These are phyloP conservation scores for Cutaneotrichosporon daszewskae DNA, from an alignment of 1,284 basidiomycete genomes.

Conservation along the genomic window DNA sequence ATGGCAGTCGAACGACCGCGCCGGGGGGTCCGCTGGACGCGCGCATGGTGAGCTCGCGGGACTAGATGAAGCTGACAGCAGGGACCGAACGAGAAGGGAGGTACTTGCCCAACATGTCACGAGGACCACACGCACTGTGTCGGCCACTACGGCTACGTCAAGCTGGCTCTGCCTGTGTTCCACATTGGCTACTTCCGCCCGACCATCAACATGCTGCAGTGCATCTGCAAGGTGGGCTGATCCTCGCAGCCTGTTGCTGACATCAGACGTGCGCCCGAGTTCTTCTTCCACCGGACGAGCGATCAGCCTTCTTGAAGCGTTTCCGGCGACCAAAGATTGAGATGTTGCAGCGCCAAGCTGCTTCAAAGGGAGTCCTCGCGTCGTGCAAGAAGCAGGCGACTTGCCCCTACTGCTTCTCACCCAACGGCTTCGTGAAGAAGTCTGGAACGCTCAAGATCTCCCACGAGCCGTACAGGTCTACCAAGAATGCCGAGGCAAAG, in stretches of 20 bases:
- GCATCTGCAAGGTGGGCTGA: conserved; percentile 77
- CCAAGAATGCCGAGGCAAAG: conserved; percentile 86
- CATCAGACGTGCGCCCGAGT: conserved; percentile 85
- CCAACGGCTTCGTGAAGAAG: conserved; percentile 96
- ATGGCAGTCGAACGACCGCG: conserved; percentile 59
- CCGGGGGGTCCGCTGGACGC: conserved; percentile 85
- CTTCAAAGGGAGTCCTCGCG: conserved; percentile 84
- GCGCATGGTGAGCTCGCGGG: conserved; percentile 58
- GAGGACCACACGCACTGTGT: conserved; percentile 90
- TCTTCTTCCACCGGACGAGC: conserved; percentile 81
- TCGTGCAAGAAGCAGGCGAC: conserved; percentile 84
- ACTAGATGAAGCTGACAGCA: conserved; percentile 37
- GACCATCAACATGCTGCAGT: conserved; percentile 85
- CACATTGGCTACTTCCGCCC: conserved; percentile 99
- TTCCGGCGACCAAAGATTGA: conserved; percentile 89
- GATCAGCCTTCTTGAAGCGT: conserved; percentile 74
- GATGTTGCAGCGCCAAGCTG: conserved; percentile 80
- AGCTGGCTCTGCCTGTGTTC: conserved; percentile 91
- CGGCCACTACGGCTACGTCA: conserved; percentile 96
- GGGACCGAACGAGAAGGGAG: conserved; percentile 92
- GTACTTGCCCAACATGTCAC: conserved; percentile 92
- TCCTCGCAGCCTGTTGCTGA: not conserved
- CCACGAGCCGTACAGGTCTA: conserved; percentile 94
- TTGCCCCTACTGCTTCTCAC: conserved; percentile 87
- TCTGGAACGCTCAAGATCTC: conserved; percentile 90